Evolutionary conservation across 2,329 filamentous ascomycete genomes (phyloP), one percentile per base, ranked within the genome.

Genomic region (Fusarium mangiferae): DNA sequence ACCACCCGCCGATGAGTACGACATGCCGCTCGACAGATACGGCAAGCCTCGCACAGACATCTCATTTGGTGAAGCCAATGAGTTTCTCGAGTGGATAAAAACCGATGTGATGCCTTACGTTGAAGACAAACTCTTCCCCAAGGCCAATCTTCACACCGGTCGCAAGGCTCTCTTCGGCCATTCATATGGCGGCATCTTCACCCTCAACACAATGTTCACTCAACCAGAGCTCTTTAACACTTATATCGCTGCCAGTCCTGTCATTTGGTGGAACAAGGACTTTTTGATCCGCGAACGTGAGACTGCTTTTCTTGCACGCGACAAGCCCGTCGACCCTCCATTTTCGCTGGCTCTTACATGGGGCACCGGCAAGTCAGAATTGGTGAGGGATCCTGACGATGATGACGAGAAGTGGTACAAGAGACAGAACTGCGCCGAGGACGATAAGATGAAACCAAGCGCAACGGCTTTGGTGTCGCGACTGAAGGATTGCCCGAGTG

Each of bases 171-270:
- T 88, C 2, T 87, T 83, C 45, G 86, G 86, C 0, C 86, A 88
- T 64, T 88, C 86, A 0, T 87, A 85, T 33, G 86, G 85, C 5
- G 87, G 85, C 0, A 78, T 88, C 2, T 87, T 88, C 52, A 78
- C 82, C 1, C 79, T 88, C 7, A 84, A 87, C 66, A 78, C 83
- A 0, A 79, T 87, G 14, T 84, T 85, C 60, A 84, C 80, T 1
- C 77, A 80, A 8, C 83, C 84, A 0, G 71, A 77, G 3, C 78
- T 83, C 6, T 88, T 87, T 61, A 80, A 87, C 61, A 82, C 80
- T 13, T 86, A 83, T 66, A 80, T 87, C 20, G 82, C 83, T 4
- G 84, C 82, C 10, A 87, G 85, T 35, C 86, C 85, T 0, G 83
- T 83, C 1, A 83, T 87, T 12, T 86, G 82, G 81, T 88, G 85